phyloP scores from a whole-genome alignment of 352 stramenopile species.

The Phytophthora chlamydospora region DNA sequence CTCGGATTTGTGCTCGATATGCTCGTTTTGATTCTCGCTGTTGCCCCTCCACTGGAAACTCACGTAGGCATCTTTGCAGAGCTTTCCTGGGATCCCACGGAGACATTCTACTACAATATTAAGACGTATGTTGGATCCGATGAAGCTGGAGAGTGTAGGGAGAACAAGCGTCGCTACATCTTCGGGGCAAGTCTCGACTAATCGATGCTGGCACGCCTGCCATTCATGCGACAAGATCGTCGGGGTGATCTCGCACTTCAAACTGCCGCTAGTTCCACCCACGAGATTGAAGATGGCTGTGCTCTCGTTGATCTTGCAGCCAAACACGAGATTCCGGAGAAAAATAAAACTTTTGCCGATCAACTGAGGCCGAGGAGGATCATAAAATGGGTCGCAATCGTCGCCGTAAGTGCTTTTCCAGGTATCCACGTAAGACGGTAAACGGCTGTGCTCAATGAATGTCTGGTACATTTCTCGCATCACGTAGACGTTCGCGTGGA shows the following conservation, averaged over 20 bases:
- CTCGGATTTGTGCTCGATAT: constrained; percentile 52
- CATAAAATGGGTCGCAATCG: constrained; percentile 81
- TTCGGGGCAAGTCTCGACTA: constrained; percentile 64
- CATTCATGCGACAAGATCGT: constrained; percentile 77
- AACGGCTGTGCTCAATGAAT: constrained; percentile 78
- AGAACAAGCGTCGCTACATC: constrained; percentile 45
- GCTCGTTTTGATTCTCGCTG: constrained; percentile 4
- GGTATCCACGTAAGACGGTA: constrained; percentile 35
- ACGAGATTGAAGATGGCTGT: constrained; percentile 65
- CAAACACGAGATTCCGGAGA: constrained; percentile 63
- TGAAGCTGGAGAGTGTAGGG: constrained; percentile 49
- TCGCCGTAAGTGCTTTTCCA: constrained; percentile 44
- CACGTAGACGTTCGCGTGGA: constrained; percentile 75
- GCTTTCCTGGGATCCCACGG: constrained; percentile 66
- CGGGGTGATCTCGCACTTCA: constrained; percentile 69
- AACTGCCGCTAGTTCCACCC: constrained; percentile 40
- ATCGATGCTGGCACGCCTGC: constrained; percentile 66
- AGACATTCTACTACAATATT: constrained; percentile 60
- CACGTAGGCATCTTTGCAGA: constrained; percentile 75
- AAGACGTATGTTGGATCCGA: constrained; percentile 63
- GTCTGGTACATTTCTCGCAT: constrained; percentile 92
- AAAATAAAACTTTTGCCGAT: constrained; percentile 82
- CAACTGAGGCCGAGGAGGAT: constrained; percentile 63
- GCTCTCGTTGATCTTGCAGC: constrained; percentile 62
- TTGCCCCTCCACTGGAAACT: constrained; percentile 52